Percentiles rank a stretch among this genome's conserved stretches.
phyloP scores from a whole-genome alignment of 2,329 filamentous ascomycete species.

The Dothideomycetidae sp. region DNA sequence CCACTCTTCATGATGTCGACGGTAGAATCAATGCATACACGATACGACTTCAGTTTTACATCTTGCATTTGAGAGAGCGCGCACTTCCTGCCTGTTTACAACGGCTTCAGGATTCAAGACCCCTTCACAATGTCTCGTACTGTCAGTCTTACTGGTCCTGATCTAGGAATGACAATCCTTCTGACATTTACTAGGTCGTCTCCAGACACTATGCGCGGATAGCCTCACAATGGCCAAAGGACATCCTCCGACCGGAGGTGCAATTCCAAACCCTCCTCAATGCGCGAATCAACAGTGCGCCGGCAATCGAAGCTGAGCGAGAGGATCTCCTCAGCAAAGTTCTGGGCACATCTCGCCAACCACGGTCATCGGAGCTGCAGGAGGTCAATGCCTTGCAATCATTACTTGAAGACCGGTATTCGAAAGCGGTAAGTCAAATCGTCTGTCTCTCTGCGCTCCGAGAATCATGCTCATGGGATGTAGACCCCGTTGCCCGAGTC shows the following conservation, averaged over 20 bases:
- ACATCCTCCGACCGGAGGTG: constrained; percentile 34
- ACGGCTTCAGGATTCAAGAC: no score
- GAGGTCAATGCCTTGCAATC: constrained; percentile 46
- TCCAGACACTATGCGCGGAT: constrained; percentile 37
- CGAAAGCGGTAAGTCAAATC: constrained; percentile 25
- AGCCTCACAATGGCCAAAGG: constrained; percentile 35
- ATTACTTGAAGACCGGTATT: constrained; percentile 45
- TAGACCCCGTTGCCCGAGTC: constrained; percentile 34
- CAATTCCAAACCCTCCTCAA: constrained; percentile 32
- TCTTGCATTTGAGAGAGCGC: no score
- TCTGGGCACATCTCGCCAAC: neutral
- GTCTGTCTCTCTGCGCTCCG: neutral
- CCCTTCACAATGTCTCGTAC: no score
- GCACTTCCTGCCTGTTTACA: no score
- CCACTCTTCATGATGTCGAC: neutral
- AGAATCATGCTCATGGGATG: constrained; percentile 5
- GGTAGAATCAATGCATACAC: neutral
- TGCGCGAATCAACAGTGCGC: constrained; percentile 25
- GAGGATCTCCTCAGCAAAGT: constrained; percentile 10
- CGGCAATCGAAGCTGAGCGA: constrained; percentile 9
- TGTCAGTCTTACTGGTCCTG: no score
- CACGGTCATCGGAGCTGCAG: constrained; percentile 22
- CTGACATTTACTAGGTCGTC: constrained; percentile 18
- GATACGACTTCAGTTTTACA: no score
- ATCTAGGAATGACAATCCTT: no score